A percentile compares a stretch with the other conserved stretches of the same genome.
Conservation (phyloP, 345 rosid species). For the Populus nigra region DNA sequence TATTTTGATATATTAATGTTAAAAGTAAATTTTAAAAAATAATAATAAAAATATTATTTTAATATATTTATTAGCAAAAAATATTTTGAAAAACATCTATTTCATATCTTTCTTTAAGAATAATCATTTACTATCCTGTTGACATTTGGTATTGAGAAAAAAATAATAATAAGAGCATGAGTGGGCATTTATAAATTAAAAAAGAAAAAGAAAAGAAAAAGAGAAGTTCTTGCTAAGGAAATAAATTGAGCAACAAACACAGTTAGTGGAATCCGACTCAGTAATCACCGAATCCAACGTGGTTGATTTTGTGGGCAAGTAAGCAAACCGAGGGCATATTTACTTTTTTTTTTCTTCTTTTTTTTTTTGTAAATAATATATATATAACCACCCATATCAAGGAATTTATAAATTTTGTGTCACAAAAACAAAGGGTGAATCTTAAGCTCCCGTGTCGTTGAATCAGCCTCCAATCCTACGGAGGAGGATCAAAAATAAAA, state of each 20-base stretch:
- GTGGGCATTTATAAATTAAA: background rate
- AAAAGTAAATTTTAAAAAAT: too few relatives aligned
- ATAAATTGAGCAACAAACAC: background rate
- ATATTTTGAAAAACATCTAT: too few relatives aligned
- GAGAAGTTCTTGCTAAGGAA: background rate
- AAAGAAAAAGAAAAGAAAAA: background rate
- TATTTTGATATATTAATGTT: too few relatives aligned
- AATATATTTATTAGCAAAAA: too few relatives aligned
- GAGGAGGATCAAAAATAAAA: background rate
- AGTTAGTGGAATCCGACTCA: slow-evolving; percentile 25
- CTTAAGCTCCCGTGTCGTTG: slow-evolving; percentile 12
- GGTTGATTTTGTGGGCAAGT: slow-evolving; percentile 2
- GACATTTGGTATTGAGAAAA: background rate
- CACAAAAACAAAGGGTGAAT: slow-evolving; percentile 8
- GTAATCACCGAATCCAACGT: slow-evolving; percentile 27
- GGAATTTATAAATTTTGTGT: background rate
- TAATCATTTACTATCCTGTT: background rate
- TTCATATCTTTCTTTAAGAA: too few relatives aligned
- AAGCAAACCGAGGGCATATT: slow-evolving; percentile 5
- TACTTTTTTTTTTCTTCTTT: too few relatives aligned
- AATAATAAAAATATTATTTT: too few relatives aligned
- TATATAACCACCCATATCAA: too few relatives aligned
- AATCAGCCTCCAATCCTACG: slow-evolving; percentile 29
- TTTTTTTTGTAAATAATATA: too few relatives aligned
- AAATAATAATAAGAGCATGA: too few relatives aligned